A percentile compares a stretch with the other conserved stretches of the same genome.
These are phyloP conservation scores for Ballota nigra DNA, from an alignment of 257 asterid genomes.

Conservation along the genomic window DNA sequence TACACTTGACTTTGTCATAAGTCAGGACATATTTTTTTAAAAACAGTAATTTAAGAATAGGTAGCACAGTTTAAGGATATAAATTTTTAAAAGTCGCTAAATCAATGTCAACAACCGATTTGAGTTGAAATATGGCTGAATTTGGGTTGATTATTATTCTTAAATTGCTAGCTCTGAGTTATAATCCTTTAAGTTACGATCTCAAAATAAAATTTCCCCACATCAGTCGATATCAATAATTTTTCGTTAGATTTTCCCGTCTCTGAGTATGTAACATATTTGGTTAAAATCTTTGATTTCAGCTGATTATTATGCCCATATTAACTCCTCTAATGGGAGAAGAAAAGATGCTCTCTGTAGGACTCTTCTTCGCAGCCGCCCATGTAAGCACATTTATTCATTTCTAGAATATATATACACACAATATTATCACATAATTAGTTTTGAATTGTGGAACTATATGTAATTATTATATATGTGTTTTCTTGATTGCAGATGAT, in stretches of 20 bases:
- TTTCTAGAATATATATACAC: background rate
- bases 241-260: background rate
- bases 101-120: too few species aligned
- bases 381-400: slow-evolving; percentile 39
- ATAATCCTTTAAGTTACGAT: too few species aligned
- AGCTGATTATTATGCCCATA: slow-evolving; percentile 80
- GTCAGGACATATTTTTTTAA: too few species aligned
- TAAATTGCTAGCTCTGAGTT: too few species aligned
- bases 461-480: background rate
- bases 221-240: background rate
- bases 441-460: background rate
- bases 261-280: background rate
- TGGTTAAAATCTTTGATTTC: slow-evolving; percentile 13
- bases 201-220: too few species aligned
- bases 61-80: too few species aligned
- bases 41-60: too few species aligned
- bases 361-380: slow-evolving; percentile 60
- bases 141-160: too few species aligned
- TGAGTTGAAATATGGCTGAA: too few species aligned
- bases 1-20: background rate
- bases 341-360: slow-evolving; percentile 71
- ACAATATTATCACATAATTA: background rate
- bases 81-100: too few species aligned
- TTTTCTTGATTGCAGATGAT: slow-evolving; percentile 54
- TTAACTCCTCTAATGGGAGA: slow-evolving; percentile 75